These are phyloP conservation scores for Euphrasia confusa DNA, from an alignment of 257 asterid genomes.

Conservation along the genomic window DNA sequence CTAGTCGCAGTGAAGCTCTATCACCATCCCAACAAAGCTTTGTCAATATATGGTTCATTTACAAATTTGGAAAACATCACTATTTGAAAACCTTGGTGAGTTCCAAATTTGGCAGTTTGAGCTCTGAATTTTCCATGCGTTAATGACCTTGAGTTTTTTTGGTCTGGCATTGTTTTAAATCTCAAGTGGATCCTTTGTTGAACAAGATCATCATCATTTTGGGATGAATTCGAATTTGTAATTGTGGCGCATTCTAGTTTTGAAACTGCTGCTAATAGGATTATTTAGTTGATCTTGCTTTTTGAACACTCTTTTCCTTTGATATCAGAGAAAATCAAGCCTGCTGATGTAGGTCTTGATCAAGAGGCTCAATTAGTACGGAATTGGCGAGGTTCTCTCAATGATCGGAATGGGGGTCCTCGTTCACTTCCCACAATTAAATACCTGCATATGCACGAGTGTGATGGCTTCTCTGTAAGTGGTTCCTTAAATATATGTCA, in stretches of 20 bases:
- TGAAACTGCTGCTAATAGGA: constrained; percentile 21
- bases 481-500: constrained; percentile 5
- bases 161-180: neutral
- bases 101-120: constrained; percentile 13
- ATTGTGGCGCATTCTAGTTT: constrained; percentile 8
- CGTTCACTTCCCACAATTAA: constrained; percentile 57
- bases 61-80: constrained; percentile 2
- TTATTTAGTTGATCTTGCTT: constrained; percentile 12
- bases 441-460: constrained; percentile 84
- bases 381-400: constrained; percentile 56
- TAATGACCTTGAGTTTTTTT: constrained; percentile 5
- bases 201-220: neutral
- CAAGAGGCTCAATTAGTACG: constrained; percentile 87
- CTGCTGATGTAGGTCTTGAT: constrained; percentile 98
- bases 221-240: constrained; percentile 5
- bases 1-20: constrained; percentile 15
- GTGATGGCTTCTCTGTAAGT: constrained; percentile 88
- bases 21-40: neutral
- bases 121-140: constrained; percentile 22
- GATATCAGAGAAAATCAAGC: constrained; percentile 86
- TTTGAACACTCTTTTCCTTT: constrained; percentile 25
- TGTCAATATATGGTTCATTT: neutral
- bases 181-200: neutral
- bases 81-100: neutral
- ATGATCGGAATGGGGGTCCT: constrained; percentile 48